Base-by-base conservation (phyloP, 176 grass and related monocot species). In the Raddia guianensis region DNA sequence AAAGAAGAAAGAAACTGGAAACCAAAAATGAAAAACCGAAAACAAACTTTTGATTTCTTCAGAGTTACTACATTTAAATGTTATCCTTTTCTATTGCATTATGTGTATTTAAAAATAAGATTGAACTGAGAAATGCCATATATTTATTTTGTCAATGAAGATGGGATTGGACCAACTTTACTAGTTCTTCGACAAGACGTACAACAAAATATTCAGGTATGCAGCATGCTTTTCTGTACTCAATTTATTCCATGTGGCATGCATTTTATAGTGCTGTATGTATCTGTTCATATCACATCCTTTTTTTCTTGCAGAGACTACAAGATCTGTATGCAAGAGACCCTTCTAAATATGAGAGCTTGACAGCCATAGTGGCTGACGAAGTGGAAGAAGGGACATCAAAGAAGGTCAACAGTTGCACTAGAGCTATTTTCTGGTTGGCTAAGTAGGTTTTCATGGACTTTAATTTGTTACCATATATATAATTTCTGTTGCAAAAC, bases 161-260 rank as follows among this genome's bases (percentile, higher is more conserved):
- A 94, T 83, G 89, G 91, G 70, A 92, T 94, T 82, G 95, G 95
- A 19, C 95, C 95, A 32, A 89, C 80, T 12, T 63, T 97, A 45
- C 84, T 92, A 66, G 95, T 97, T 58, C 82, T 94, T 33, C 92
- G 92, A 77, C 85, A 94, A 53, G 95, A 91, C 45, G 83, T 97
- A 63, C 66, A 91, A 10, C 80, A 90, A 87, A 97, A 97, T 76
- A 70, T 90, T 45, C 70, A 92, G 91, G 95, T 97, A 37, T 20
- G 50, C 63, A 49, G 10, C 13, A 63, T 49, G 57, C 78, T 8
- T 9, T 45, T 58, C 19, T 71, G 43, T 9, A 10, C 50, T 68
- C 5, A 19, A 72, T 9, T 63, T 63, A 77, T 47, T 27, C 43
- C 70, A 57, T 7, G 42, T 0, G 46, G 12, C 80, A 5, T 16